Base-by-base conservation (phyloP, 129 eudicot genomes). In the Centaurea solstitialis region DNA sequence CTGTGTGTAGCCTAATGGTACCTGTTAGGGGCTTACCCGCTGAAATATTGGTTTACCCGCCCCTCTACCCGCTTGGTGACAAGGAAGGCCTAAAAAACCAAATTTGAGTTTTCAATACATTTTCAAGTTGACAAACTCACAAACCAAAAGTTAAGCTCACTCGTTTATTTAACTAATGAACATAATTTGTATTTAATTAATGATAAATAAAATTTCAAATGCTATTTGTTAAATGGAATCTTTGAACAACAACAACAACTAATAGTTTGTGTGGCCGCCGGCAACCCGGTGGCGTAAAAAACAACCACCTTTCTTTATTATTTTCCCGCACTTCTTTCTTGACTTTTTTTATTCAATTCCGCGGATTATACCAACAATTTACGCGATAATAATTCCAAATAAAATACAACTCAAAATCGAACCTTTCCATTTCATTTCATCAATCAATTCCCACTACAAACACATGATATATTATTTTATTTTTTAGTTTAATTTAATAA, bases 271-370 rank as follows among this genome's bases (percentile, higher is more conserved):
- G 15, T 50, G 21, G 6, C 21, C 70, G 70, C 76, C 64, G n/a
- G n/a, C n/a, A n/a, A n/a, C n/a, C n/a, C n/a, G 57, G 39, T 23
- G 70, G 61, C 83, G 40, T 57, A 6, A 20, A n/a, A 9, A 79
- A 59, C 77, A 59, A 79, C 83, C 77, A 59, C 40, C 83, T 37
- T 38, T 74, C 11, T 79, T 38, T 71, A 23, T 9, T 39, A 71
- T 5, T 18, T n/a, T 37, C 30, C 67, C 41, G 83, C 83, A 13
- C 20, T 59, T 40, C 41, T 17, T 35, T 57, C 3, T 71, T 79
- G 83, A 79, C 83, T 57, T 20, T 75, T 26, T 0, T 26, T 26
- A n/a, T 26, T 2, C 30, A 20, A 18, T 78, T 78, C 76, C 82
- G 39, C 82, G 76, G 8, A 18, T 57, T 35, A 15, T 50, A 79